A percentile compares a stretch with the other conserved stretches of the same genome.
These are phyloP conservation scores for Coemansia sp. DNA, from an alignment of 192 early-diverging fungal genomes.

Conservation along the genomic window DNA sequence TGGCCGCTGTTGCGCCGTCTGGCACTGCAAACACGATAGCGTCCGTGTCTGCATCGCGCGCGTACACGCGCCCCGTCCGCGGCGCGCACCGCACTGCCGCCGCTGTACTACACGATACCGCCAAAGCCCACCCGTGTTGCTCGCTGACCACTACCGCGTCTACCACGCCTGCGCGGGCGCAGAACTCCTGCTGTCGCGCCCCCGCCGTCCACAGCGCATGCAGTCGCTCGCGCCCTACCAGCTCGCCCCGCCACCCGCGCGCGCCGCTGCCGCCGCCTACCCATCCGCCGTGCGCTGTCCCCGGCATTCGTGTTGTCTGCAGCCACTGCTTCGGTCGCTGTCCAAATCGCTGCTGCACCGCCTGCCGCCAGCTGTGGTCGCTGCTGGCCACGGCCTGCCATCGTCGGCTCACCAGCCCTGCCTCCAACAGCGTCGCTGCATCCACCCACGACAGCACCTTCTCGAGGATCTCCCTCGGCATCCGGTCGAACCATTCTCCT, in stretches of 20 bases:
- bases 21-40: constrained; percentile 21
- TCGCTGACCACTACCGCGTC: constrained; percentile 26
- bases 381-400: constrained; percentile 27
- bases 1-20: neutral
- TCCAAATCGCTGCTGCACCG: constrained; percentile 11
- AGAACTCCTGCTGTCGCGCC: constrained; percentile 16
- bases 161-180: constrained; percentile 14
- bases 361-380: constrained; percentile 41
- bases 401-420: constrained; percentile 15
- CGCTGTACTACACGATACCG: constrained; percentile 11
- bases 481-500: neutral
- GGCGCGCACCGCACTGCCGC: constrained; percentile 16
- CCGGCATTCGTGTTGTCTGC: constrained; percentile 9
- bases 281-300: neutral
- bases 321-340: constrained; percentile 23
- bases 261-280: neutral
- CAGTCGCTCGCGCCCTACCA: constrained; percentile 14
- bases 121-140: constrained; percentile 34
- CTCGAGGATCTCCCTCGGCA: constrained; percentile 33
- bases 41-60: constrained; percentile 17
- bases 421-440: constrained; percentile 13
- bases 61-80: constrained; percentile 21
- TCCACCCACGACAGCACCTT: constrained; percentile 23
- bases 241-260: constrained; percentile 27
- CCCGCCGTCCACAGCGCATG: constrained; percentile 12